A percentile compares a stretch with the other conserved stretches of the same genome.
Evolutionary conservation across 495 filamentous ascomycete genomes (phyloP).

Genomic region (Xylaria grammica): DNA sequence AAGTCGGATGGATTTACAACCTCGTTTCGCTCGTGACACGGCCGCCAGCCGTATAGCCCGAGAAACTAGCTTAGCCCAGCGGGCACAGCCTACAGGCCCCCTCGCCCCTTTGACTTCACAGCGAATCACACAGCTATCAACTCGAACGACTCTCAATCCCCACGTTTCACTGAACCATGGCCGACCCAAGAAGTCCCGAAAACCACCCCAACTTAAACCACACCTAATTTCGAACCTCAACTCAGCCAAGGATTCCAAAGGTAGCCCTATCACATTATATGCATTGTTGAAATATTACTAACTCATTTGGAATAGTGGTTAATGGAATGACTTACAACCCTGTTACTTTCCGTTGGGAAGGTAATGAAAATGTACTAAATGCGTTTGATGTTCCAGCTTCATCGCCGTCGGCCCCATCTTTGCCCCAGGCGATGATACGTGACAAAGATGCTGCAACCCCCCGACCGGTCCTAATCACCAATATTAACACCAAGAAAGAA

Average conservation of each 20-base stretch:
- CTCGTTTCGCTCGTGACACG: constrained; percentile 92
- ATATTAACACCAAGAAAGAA: constrained; percentile 73
- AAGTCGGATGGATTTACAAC: constrained; percentile 60
- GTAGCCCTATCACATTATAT: constrained; percentile 37
- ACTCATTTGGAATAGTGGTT: constrained; percentile 60
- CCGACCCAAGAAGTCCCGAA: constrained; percentile 61
- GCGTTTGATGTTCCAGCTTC: constrained; percentile 69
- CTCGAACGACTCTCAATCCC: constrained; percentile 51
- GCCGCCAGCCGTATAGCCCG: constrained; percentile 88
- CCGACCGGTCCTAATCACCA: constrained; percentile 91
- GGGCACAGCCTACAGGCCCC: constrained; percentile 56
- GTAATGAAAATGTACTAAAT: constrained; percentile 83
- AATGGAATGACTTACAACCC: constrained; percentile 98
- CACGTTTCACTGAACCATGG: constrained; percentile 33
- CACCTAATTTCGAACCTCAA: constrained; percentile 57
- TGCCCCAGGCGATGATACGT: constrained; percentile 53
- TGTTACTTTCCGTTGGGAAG: constrained; percentile 84
- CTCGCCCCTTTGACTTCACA: constrained; percentile 72
- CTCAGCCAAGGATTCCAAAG: constrained; percentile 52
- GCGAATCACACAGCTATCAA: constrained; percentile 76
- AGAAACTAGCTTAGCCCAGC: constrained; percentile 76
- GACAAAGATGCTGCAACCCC: constrained; percentile 65
- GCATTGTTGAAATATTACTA: constrained; percentile 18
- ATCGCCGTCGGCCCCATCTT: constrained; percentile 52
- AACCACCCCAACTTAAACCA: constrained; percentile 57